Evolutionary conservation across 192 early-diverging fungal species (phyloP), one percentile per base, ranked within the genome.

Genomic region (Backusella morwellensis): DNA sequence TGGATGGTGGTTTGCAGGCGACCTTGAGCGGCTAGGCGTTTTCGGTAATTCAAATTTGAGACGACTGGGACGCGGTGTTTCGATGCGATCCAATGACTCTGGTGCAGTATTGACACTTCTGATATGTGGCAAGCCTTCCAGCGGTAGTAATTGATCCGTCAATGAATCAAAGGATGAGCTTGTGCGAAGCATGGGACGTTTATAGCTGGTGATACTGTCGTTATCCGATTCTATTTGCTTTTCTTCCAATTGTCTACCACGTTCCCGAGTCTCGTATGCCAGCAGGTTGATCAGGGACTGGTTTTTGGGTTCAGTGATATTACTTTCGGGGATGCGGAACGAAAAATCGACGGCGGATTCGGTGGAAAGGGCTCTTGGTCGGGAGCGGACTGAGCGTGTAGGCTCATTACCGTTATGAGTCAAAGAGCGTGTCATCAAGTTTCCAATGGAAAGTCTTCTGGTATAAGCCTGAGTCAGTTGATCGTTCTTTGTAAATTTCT

Each of bases 1-100:
- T 38, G 29, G 52, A 19, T n/a, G 23, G 6, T 40, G 36, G 1
- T 70, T 29, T 8, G 72, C 66, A 35, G 70, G 70, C 19, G 66
- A 73, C 26, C 34, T 72, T 9, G 77, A 35, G 6, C 77, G 34
- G 1, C 15, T 14, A 4, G 77, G 77, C 23, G 72, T 68, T 23
- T 42, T 59, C 4, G 77, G 77, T 26, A 78, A 66, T 38, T 72
- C 77, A 66, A 78, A 78, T 32, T 78, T 78, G 3, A 78, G 77
- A 26, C 70, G 70, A 0, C 41, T 66, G 23, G 72, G 63, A 15
- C 77, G 71, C 8, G 77, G 72, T 35, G 70, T 34, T 3, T 40
- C n/a, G 52, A 44, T 35, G 1, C 66, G 42, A 69, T 75, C 19
- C 9, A 69, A n/a, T 6, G 12, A 15, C 26, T 40, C 23, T 17